Conservation (phyloP, 2,329 filamentous ascomycete species). For the Ceratocystis lukuohia region DNA sequence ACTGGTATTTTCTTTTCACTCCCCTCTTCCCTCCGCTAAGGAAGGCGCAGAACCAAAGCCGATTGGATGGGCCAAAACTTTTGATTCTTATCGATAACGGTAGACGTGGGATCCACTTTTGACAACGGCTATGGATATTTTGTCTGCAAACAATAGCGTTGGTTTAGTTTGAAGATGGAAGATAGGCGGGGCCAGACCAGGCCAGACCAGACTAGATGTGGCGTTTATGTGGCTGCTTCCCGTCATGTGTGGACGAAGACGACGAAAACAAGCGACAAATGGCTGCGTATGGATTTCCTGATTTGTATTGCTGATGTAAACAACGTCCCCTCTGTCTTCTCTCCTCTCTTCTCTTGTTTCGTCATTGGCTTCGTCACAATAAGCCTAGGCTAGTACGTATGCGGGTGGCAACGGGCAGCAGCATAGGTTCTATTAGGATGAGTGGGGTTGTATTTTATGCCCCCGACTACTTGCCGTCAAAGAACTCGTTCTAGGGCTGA, state of each 20-base stretch:
- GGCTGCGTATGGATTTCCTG: no score
- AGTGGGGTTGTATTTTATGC: not conserved
- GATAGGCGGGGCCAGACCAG: no score
- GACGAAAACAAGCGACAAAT: no score
- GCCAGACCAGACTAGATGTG: no score
- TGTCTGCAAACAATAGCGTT: no score
- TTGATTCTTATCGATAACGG: constrained; percentile 21
- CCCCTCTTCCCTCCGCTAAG: not conserved
- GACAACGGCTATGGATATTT: constrained; percentile 16
- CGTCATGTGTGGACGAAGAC: no score
- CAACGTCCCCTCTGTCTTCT: not conserved
- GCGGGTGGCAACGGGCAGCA: not conserved
- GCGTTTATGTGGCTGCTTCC: no score
- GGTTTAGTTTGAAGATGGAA: no score
- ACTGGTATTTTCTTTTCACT: not conserved
- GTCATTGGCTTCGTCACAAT: not conserved
- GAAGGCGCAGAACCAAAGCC: constrained; percentile 2
- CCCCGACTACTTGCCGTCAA: no score
- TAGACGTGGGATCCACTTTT: constrained; percentile 21
- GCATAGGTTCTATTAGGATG: not conserved
- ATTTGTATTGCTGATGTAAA: no score
- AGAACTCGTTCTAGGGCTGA: no score
- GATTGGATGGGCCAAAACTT: not conserved
- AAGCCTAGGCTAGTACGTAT: not conserved
- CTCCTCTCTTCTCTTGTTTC: not conserved